These are phyloP conservation scores for Ceratobasidium sp. DNA, from an alignment of 1,284 basidiomycete species.

Conservation along the genomic window DNA sequence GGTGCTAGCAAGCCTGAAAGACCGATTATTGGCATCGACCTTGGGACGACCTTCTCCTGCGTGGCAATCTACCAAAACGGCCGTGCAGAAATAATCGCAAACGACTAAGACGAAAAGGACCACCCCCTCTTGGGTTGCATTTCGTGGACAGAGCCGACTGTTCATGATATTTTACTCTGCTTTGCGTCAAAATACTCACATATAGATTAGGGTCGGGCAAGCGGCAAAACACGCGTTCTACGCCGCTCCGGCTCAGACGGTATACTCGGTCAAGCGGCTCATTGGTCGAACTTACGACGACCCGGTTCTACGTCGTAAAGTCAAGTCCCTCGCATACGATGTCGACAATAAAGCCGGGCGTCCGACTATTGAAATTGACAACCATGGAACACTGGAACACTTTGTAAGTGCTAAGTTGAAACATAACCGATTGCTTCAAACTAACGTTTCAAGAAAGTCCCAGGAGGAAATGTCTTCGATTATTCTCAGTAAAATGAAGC, in stretches of 20 bases:
- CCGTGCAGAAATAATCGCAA: background rate
- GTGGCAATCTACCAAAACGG: background rate
- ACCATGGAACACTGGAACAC: slow-evolving; percentile 68
- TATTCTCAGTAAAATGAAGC: background rate
- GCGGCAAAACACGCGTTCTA: background rate
- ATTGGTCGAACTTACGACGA: background rate
- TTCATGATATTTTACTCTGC: background rate
- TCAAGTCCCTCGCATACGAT: slow-evolving; percentile 63
- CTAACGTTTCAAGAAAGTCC: slow-evolving; percentile 13
- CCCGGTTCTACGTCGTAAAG: background rate
- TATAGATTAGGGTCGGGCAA: background rate
- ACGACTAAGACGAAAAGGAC: background rate
- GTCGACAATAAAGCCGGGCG: slow-evolving; percentile 66
- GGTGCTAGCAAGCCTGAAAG: background rate
- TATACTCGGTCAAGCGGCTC: background rate
- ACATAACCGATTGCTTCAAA: slow-evolving; percentile 15
- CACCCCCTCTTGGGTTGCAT: background rate
- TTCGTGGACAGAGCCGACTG: background rate
- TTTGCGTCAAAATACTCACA: too few species aligned
- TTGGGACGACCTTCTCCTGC: slow-evolving; percentile 66
- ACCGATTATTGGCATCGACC: slow-evolving; percentile 80
- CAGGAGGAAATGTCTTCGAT: background rate
- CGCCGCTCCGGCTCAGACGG: background rate
- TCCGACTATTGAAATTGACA: slow-evolving; percentile 70
- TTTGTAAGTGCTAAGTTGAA: slow-evolving; percentile 45